Conservation (phyloP, 169 alveolate species). For the Cyclospora cayetanensis region DNA sequence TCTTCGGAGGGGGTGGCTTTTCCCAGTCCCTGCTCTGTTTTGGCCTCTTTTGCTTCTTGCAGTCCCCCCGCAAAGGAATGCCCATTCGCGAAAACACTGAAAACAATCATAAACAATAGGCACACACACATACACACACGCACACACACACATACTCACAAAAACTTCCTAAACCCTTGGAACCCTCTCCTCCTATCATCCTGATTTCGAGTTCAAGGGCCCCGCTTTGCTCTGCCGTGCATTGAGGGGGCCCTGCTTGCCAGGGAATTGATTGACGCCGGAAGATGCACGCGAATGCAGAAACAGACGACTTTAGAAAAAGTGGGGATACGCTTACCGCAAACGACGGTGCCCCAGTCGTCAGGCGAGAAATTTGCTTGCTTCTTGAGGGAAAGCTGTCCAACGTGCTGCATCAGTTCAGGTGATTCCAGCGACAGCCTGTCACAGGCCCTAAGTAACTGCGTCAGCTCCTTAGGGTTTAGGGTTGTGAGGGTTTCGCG, state of each 20-base stretch:
- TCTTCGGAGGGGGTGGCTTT: constrained; percentile 58
- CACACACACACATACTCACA: neutral
- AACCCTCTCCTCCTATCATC: no score
- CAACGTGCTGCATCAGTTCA: constrained; percentile 3
- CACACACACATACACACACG: neutral
- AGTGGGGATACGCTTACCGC: neutral
- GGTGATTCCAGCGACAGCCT: neutral
- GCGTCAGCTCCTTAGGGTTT: constrained; percentile 1
- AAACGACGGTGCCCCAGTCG: constrained; percentile 38
- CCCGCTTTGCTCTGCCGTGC: no score
- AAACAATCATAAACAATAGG: neutral
- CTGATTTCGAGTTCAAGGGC: no score
- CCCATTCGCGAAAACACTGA: constrained; percentile 47
- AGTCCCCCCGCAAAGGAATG: constrained; percentile 42
- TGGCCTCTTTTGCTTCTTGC: constrained; percentile 14
- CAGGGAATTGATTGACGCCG: no score
- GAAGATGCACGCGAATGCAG: no score
- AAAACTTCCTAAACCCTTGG: neutral
- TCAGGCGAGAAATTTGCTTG: neutral
- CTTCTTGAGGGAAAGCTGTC: neutral
- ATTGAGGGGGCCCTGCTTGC: no score
- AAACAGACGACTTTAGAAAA: no score
- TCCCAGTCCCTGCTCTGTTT: constrained; percentile 27
- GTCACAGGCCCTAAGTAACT: constrained; percentile 34
- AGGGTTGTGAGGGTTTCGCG: neutral